Evolutionary conservation across 2,329 filamentous ascomycete species (phyloP), one percentile per base, ranked within the genome.

Genomic region (Microcyclosporella mali): DNA sequence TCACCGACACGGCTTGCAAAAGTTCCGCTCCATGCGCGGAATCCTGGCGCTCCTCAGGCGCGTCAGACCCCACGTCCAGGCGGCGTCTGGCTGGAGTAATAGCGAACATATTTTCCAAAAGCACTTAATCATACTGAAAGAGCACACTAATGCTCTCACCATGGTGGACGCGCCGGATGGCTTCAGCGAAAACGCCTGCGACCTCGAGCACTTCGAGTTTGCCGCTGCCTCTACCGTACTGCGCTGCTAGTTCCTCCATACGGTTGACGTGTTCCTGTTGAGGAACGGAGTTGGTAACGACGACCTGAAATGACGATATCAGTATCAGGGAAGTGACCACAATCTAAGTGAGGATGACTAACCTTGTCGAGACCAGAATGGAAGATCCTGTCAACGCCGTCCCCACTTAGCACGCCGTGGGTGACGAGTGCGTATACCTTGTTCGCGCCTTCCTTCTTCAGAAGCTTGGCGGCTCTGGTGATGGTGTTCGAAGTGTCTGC

Each of bases 401-500:
- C 90, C 25, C 92, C 92, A 61, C 87, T 95, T 61, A 98, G 78
- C 51, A 97, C 88, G 40, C 90, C 92, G 62, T 98, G 92, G 4
- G 92, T 97, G 54, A 98, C 78, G 40, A 98, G 75, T 6, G 92
- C 92, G 63, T 89, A 94, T 34, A 97, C 88, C 53, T 81, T 81
- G 28, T 82, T 84, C n/a, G 92, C 92, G 27, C 80, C 80, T 68
- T 95, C 88, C 59, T 88, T 90, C 72, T 95, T 95, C 53, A 97
- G 72, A n/a, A 97, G 76, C 71, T 97, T 95, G 21, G 92, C 92
- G 7, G 92, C 92, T 47, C 92, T 81, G 0, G 90, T 97, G 57
- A 97, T 95, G 29, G 92, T 98, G 69, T 97, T 97, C 43, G 85
- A 92, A 1, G 92, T 98, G 65, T 98, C 92, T 15, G 86, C 86